Evolutionary conservation across 192 early-diverging fungal species (phyloP), one percentile per base, ranked within the genome.

Genomic region (Phlyctochytrium arcticum): DNA sequence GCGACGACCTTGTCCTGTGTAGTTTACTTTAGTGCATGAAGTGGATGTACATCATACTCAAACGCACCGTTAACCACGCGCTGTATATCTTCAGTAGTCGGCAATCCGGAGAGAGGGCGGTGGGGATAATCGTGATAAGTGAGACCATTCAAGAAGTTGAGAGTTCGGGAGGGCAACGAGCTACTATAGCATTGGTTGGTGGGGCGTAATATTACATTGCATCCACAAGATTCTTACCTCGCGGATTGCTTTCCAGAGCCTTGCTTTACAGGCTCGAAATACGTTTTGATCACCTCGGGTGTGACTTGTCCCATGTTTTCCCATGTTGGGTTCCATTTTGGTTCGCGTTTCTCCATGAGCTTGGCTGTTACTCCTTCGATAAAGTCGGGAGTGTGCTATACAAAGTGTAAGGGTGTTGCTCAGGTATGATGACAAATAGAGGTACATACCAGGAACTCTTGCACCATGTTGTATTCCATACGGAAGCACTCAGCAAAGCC

Each of bases 391-490:
- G 79, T 85, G 10, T 67, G 37, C 67, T 68, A 36, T 4, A 33
- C 26, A 1, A 17, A n/a, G n/a, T 10, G n/a, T n/a, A 9, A n/a
- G 39, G 8, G 39, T n/a, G 39, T 42, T 9, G n/a, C 9, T n/a
- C 9, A 42, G 9, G 39, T n/a, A 42, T n/a, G n/a, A n/a, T n/a
- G n/a, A n/a, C n/a, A n/a, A n/a, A n/a, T n/a, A n/a, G n/a, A n/a
- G n/a, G 27, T 46, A 5, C 65, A 9, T 67, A 80, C 70, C 55
- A 98, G 74, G 44, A 90, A 90, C 62, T 85, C 83, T 63, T 90
- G 87, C 8, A 82, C 90, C 50, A 96, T 73, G 6, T 79, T 78
- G 63, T 89, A 90, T 73, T 99, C 97, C 83, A 93, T 85, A 44
- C 80, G 65, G 72, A 98, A 91, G 54, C 91, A 92, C 60, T 87